Conservation (phyloP, 2,329 filamentous ascomycete species). For the Ustulina deusta region DNA sequence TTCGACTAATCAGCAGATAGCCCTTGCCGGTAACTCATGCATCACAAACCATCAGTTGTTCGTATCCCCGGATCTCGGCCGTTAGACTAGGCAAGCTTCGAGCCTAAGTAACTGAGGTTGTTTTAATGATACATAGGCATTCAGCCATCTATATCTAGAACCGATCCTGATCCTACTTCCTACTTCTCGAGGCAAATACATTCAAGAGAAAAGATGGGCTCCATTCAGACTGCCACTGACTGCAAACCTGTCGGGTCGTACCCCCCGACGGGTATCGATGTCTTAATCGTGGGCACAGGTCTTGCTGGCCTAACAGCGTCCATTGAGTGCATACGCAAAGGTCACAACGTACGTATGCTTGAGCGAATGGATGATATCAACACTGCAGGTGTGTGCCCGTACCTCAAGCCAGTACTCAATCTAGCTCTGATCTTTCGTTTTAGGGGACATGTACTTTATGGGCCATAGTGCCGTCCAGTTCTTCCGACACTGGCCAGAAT, state of each 20-base stretch:
- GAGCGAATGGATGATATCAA: slow-evolving; percentile 63
- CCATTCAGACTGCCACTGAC: slow-evolving; percentile 49
- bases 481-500: slow-evolving; percentile 67
- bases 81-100: neutral
- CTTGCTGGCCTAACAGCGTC: slow-evolving; percentile 71
- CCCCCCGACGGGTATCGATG: slow-evolving; percentile 59
- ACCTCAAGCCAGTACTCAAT: neutral
- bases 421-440: slow-evolving; percentile 17
- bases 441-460: slow-evolving; percentile 72
- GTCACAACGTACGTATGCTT: slow-evolving; percentile 64
- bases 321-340: slow-evolving; percentile 71
- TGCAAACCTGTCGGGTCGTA: slow-evolving; percentile 65
- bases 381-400: slow-evolving; percentile 58
- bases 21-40: neutral
- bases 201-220: slow-evolving; percentile 43
- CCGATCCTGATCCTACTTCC: neutral
- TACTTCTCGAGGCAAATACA: neutral
- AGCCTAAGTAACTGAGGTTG: neutral
- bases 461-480: slow-evolving; percentile 66
- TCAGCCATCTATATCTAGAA: neutral
- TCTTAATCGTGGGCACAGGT: slow-evolving; percentile 66
- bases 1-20: neutral
- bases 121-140: slow-evolving; percentile 18
- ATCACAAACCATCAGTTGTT: neutral
- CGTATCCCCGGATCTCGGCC: neutral